A percentile compares a stretch with the other conserved stretches of the same genome.
Evolutionary conservation across 805 yeast species (phyloP).

Genomic region (Pichia exigua): DNA sequence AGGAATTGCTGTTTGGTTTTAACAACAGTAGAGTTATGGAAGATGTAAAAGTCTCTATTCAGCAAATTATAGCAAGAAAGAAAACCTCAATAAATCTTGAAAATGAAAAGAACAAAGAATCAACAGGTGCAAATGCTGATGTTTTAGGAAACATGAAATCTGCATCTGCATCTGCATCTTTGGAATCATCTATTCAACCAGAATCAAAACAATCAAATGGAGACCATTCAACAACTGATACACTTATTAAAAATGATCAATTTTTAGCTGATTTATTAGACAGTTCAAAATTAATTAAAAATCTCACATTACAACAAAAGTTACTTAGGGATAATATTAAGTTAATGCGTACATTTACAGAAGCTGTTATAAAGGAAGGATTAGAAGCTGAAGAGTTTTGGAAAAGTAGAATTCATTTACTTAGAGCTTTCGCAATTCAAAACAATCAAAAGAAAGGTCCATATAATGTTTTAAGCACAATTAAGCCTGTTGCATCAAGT

Average conservation of each 20-base stretch:
- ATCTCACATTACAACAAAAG: conserved; percentile 72
- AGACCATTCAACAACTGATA: not conserved
- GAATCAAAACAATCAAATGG: not conserved
- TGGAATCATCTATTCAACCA: not conserved
- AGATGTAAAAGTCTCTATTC: conserved; percentile 56
- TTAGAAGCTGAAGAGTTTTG: conserved; percentile 80
- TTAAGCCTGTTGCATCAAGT: conserved; percentile 85
- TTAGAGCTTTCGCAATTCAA: conserved; percentile 81
- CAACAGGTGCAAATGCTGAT: not conserved
- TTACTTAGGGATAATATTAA: conserved; percentile 60
- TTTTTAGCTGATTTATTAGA: conserved; percentile 37
- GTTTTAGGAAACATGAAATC: conserved; percentile 33
- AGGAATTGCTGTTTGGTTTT: conserved; percentile 47
- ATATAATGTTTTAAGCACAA: conserved; percentile 87
- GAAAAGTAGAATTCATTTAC: conserved; percentile 69
- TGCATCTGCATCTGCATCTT: conserved; percentile 6
- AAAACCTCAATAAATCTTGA: conserved; percentile 36
- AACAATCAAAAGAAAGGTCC: conserved; percentile 85
- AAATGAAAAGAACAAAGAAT: conserved; percentile 3
- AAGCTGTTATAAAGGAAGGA: conserved; percentile 73
- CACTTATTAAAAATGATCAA: conserved; percentile 21
- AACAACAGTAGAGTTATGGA: conserved; percentile 72
- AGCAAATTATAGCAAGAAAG: conserved; percentile 60
- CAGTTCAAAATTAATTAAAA: conserved; percentile 51
- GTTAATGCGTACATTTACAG: conserved; percentile 72